Conservation (phyloP, 163 green algal species). For the Chlamydomonas reinhardtii region DNA sequence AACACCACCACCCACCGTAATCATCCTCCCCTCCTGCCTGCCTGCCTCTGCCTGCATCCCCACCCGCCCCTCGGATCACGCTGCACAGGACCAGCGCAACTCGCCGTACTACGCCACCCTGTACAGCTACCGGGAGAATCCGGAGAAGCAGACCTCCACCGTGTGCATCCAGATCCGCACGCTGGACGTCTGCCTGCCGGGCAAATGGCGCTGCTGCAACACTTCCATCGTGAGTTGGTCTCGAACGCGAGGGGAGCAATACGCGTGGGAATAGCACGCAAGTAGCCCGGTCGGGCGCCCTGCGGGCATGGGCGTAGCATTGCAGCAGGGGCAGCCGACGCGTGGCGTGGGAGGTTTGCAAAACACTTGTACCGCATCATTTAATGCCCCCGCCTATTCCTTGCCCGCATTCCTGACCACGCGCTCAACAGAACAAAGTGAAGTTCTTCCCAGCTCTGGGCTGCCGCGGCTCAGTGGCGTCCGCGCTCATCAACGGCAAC, state of each 20-base stretch:
- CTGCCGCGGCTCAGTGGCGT: constrained; percentile 24
- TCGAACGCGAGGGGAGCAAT: background rate
- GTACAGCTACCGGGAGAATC: constrained; percentile 32
- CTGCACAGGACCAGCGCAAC: background rate
- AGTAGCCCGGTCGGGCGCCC: too few species aligned
- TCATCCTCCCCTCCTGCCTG: too few species aligned
- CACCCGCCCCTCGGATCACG: too few species aligned
- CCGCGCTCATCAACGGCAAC: constrained; percentile 38
- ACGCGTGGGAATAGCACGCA: too few species aligned
- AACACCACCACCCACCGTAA: too few species aligned
- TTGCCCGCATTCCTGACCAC: background rate
- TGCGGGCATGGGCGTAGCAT: too few species aligned
- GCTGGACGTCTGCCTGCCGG: background rate
- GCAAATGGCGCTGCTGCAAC: constrained; percentile 18
- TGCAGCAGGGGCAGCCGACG: too few species aligned
- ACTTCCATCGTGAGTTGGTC: background rate
- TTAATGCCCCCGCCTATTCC: too few species aligned
- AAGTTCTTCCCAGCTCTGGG: constrained; percentile 33
- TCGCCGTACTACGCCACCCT: constrained; percentile 38
- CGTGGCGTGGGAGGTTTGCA: too few species aligned
- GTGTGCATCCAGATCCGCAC: background rate
- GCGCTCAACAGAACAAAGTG: constrained; percentile 48
- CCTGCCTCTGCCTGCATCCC: too few species aligned
- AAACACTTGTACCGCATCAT: too few species aligned
- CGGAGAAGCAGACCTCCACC: background rate